phyloP scores from a whole-genome alignment of 208 protist genomes.

The Acanthamoeba divionensis region DNA sequence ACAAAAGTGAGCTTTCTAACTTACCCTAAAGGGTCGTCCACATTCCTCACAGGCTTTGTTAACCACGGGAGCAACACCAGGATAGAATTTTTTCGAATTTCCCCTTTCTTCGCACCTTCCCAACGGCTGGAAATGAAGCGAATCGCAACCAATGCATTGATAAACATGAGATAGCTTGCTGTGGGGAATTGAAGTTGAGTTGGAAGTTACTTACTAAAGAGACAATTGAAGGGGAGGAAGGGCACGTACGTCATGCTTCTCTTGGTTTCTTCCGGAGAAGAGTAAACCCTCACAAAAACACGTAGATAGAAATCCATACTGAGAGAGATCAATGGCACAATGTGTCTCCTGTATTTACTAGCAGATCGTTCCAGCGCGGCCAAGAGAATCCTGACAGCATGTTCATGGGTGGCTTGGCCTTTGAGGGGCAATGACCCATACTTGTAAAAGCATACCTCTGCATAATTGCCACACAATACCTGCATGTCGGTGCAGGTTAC shows the following conservation, averaged over 20 bases:
- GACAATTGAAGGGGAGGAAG: not conserved
- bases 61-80: not conserved
- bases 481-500: constrained; percentile 98
- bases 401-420: constrained; percentile 82
- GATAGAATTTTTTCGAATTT: not conserved
- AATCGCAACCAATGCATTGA: constrained; percentile 93
- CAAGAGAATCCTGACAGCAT: constrained; percentile 95
- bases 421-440: constrained; percentile 92
- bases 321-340: constrained; percentile 94
- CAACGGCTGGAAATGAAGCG: constrained; percentile 90
- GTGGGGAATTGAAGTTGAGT: not conserved
- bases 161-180: constrained; percentile 81
- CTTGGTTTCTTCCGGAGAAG: constrained; percentile 59
- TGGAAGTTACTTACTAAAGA: not conserved
- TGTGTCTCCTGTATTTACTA: constrained; percentile 92
- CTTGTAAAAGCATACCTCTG: constrained; percentile 96
- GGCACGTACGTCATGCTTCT: not conserved
- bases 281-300: constrained; percentile 92
- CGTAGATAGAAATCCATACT: constrained; percentile 99
- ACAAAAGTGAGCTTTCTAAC: not conserved
- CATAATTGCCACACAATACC: constrained; percentile 95
- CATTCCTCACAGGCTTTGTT: constrained; percentile 81
- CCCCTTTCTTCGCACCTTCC: constrained; percentile 61
- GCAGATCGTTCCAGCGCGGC: constrained; percentile 88
- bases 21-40: constrained; percentile 76